Base-by-base conservation (phyloP, 2,329 filamentous ascomycete genomes). In the Fusarium beomiforme region DNA sequence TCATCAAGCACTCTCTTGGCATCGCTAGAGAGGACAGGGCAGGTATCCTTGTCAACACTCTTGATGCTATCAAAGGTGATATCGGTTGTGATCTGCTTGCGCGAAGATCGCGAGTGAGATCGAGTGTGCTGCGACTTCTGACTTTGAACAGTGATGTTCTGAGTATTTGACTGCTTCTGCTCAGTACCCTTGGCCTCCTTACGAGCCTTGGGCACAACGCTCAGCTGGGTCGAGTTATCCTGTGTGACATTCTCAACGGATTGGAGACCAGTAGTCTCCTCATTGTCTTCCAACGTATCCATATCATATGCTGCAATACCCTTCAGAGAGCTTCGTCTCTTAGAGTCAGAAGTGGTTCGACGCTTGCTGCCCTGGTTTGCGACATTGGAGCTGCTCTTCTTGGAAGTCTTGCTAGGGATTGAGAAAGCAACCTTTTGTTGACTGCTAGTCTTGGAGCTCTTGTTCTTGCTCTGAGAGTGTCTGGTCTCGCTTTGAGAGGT, bases 1-100 rank as follows among this genome's bases (percentile, higher is more conserved):
- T 79, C 80, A 64, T 89, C 85, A 21, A 89, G 81, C 37, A 89
- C 83, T 59, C 83, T 84, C 41, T 84, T 85, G 55, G 87, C 87
- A 60, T 86, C 83, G 42, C 78, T 79, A 14, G 87, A 88, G 16
- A 90, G 82, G 3, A 82, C 80, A n/a, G 84, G 83, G 69, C 84
- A 83, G 8, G 76, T 72, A 46, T 80, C 77, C 57, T 72, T 76
- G 41, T 76, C 76, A 26, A 71, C 47, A 14, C 70, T 74, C 53
- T 70, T 77, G 56, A 75, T 71, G 58, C 71, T 72, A 54, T 73
- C 66, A 31, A 63, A 60, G 29, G 70, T 72, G n/a, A 67, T 13
- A 36, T 79, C 77, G 5, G 71, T 75, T 21, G 75, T 64, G 8
- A 69, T 62, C 17, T 74, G 69, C 49, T 71, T 79, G n/a, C 74